Evolutionary conservation across 1,139 yeast genomes (phyloP), one percentile per base, ranked within the genome.

Genomic region (Geotrichum klebahnii): DNA sequence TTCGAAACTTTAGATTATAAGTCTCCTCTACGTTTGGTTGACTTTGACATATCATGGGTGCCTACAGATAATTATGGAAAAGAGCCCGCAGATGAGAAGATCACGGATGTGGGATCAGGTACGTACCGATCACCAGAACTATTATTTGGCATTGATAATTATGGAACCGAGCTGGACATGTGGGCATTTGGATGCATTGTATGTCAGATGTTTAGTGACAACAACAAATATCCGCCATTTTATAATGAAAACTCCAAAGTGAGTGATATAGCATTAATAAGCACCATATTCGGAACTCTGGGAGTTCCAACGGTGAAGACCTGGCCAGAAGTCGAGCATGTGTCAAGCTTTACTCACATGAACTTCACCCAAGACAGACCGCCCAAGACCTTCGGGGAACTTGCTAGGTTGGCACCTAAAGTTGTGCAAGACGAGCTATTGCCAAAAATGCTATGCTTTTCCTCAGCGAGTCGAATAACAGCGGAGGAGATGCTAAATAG

Each of bases 111-210:
- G 2, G 78, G 87, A 17, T 84, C 96, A 0, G 82, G 86, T 0
- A 75, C 77, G 32, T 92, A 82, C 67, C 84, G 88, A 57, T 84
- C 96, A 0, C 95, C 97, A 0, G 97, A 92, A 62, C 70, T 87
- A 45, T 70, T 92, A 44, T 78, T 89, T 53, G 89, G 95, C 0
- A 71, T 79, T n/a, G 63, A 73, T 5, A 73, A 76, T 53, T 92
- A 92, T 64, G 69, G 78, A 1, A 65, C 63, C 36, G 80, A 76
- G 41, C 72, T 90, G 3, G 98, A 92, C 62, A 73, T 88, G 26
- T 92, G 98, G 98, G 72, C 87, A 0, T 63, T 84, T 20, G 95
- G 92, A 1, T 76, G 90, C 8, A 58, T 88, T 1, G 63, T 83
- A 51, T 78, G 84, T 16, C 71, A 79, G 48, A 62, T 89, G 46